phyloP scores from a whole-genome alignment of 805 yeast genomes.

The Yarrowia keelungensis region DNA sequence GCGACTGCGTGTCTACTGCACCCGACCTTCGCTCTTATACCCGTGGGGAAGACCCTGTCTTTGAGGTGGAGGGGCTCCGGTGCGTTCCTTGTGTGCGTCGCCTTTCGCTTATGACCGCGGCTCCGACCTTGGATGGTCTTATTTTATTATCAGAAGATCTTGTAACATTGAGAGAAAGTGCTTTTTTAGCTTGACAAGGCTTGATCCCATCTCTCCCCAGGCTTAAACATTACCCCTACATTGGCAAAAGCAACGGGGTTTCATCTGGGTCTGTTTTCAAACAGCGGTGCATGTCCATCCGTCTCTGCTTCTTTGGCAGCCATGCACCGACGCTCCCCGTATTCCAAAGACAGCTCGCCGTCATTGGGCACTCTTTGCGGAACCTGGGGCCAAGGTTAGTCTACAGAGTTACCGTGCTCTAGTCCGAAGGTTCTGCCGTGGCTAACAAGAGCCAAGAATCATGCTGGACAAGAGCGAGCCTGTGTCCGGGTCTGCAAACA shows the following conservation, averaged over 20 bases:
- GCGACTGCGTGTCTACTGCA: conserved; percentile 3
- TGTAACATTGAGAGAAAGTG: background rate
- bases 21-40: background rate
- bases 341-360: too few relatives aligned
- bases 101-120: too few relatives aligned
- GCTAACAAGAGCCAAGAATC: background rate
- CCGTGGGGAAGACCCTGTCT: conserved; percentile 1
- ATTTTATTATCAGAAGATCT: background rate
- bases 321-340: background rate
- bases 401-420: conserved; percentile 7
- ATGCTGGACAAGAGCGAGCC: background rate
- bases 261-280: background rate
- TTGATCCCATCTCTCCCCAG: background rate
- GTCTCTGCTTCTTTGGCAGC: background rate
- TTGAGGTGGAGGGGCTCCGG: background rate
- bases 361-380: background rate
- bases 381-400: conserved; percentile 14
- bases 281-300: background rate
- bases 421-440: conserved; percentile 1
- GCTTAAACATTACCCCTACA: background rate
- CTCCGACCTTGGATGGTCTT: too few relatives aligned
- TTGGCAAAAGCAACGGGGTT: conserved; percentile 6
- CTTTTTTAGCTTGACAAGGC: background rate
- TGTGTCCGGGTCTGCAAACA: too few relatives aligned
- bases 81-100: background rate